Percentiles rank a stretch among this genome's conserved stretches.
Conservation (phyloP, 345 rosid species). For the Nephelium lappaceum region DNA sequence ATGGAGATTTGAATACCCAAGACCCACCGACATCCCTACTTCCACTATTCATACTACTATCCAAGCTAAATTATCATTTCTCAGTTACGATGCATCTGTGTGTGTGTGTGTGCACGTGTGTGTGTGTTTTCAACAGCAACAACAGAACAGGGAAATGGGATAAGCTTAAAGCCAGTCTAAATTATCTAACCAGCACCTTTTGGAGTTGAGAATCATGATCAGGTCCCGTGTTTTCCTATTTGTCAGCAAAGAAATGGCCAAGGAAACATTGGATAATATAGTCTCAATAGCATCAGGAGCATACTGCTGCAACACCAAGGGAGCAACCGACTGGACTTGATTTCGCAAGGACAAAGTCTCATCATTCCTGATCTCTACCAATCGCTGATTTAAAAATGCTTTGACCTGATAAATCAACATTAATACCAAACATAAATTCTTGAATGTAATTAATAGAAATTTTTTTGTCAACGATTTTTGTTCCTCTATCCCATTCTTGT, state of each 20-base stretch:
- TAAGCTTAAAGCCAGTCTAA: slow-evolving; percentile 15
- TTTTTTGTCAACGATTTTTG: not conserved
- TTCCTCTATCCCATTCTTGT: not conserved
- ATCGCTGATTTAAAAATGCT: slow-evolving; percentile 80
- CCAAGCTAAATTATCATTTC: not conserved
- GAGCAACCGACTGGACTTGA: slow-evolving; percentile 90
- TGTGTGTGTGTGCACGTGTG: not conserved
- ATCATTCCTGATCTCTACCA: slow-evolving; percentile 68
- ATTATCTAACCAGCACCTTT: slow-evolving; percentile 52
- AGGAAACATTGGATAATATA: slow-evolving; percentile 65
- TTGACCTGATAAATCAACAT: slow-evolving; percentile 55
- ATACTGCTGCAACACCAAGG: slow-evolving; percentile 90
- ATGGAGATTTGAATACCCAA: too few relatives aligned
- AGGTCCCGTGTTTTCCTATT: slow-evolving; percentile 80
- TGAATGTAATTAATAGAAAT: not conserved
- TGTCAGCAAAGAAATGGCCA: slow-evolving; percentile 74
- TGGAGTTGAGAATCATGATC: slow-evolving; percentile 95
- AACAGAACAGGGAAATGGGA: not conserved
- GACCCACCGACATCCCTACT: too few relatives aligned
- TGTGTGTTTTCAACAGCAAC: not conserved
- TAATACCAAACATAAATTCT: slow-evolving; percentile 19
- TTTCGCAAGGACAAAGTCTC: slow-evolving; percentile 88
- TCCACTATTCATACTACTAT: not conserved
- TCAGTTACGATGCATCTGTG: not conserved
- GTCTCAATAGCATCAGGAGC: slow-evolving; percentile 73